Evolutionary conservation across 371 early-diverging fungal species (phyloP).

Genomic region (Lichtheimia ramosa): DNA sequence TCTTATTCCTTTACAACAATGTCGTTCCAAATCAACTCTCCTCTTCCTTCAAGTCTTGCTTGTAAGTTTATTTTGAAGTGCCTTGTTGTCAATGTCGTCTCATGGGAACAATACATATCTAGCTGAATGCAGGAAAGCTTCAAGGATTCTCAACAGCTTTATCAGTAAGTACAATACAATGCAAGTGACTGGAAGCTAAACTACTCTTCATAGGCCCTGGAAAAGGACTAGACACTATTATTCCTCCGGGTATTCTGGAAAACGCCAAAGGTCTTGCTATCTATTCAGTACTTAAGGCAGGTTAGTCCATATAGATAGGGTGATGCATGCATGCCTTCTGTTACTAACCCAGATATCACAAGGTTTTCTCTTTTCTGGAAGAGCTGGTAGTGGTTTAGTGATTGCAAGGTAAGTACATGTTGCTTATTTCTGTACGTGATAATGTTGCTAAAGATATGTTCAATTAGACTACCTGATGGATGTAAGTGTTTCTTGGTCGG

Average conservation of each 20-base stretch:
- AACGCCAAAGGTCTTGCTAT: slow-evolving; percentile 91
- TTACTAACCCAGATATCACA: too few species aligned
- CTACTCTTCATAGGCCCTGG: slow-evolving; percentile 46
- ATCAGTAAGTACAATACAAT: slow-evolving; percentile 43
- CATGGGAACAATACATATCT: neutral
- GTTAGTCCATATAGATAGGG: slow-evolving; percentile 18
- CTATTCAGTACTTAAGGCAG: slow-evolving; percentile 89
- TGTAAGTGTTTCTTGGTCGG: slow-evolving; percentile 6
- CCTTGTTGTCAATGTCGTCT: neutral
- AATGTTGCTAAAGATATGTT: neutral
- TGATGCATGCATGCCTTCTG: too few species aligned
- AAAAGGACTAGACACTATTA: slow-evolving; percentile 71
- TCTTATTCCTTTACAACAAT: neutral
- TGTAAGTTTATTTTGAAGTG: slow-evolving; percentile 2
- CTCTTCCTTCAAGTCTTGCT: slow-evolving; percentile 13
- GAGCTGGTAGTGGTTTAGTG: slow-evolving; percentile 90
- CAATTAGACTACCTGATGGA: slow-evolving; percentile 17
- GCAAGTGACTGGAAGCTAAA: too few species aligned
- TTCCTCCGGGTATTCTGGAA: slow-evolving; percentile 69
- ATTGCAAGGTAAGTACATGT: slow-evolving; percentile 60
- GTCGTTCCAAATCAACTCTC: slow-evolving; percentile 12
- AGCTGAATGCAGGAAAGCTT: slow-evolving; percentile 74
- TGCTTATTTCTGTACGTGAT: too few species aligned
- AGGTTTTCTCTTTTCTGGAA: slow-evolving; percentile 82
- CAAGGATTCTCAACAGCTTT: slow-evolving; percentile 77